phyloP scores from a whole-genome alignment of 805 yeast species.

The Candida wancherniae region DNA sequence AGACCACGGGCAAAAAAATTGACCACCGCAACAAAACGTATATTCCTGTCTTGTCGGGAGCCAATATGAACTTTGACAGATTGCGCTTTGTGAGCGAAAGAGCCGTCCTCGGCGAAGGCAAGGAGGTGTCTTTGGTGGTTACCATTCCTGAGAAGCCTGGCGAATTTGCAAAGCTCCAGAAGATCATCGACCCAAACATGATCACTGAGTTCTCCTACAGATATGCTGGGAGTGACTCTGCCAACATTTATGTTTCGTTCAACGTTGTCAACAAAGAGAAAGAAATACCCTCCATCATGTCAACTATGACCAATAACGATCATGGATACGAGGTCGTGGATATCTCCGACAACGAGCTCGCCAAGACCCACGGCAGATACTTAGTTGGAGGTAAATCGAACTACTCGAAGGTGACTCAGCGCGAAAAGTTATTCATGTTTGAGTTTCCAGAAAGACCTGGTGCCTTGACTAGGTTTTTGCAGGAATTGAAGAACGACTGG shows the following conservation, averaged over 20 bases:
- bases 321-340: conserved; percentile 66
- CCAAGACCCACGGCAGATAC: conserved; percentile 94
- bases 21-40: conserved; percentile 69
- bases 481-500: conserved; percentile 72
- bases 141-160: conserved; percentile 94
- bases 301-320: conserved; percentile 55
- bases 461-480: conserved; percentile 78
- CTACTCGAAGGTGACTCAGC: conserved; percentile 41
- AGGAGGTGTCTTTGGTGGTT: conserved; percentile 86
- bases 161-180: conserved; percentile 73
- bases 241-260: conserved; percentile 85
- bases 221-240: conserved; percentile 49
- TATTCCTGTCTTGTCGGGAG: conserved; percentile 88
- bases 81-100: conserved; percentile 94
- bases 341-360: conserved; percentile 88
- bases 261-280: conserved; percentile 69
- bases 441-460: conserved; percentile 99
- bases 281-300: conserved; percentile 65
- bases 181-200: conserved; percentile 75
- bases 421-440: conserved; percentile 77
- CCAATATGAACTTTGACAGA: conserved; percentile 97
- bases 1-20: conserved; percentile 54
- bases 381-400: conserved; percentile 85
- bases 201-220: conserved; percentile 96
- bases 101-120: conserved; percentile 97